These are phyloP conservation scores for Leishmania braziliensis DNA, from an alignment of 208 protist genomes.

Conservation along the genomic window DNA sequence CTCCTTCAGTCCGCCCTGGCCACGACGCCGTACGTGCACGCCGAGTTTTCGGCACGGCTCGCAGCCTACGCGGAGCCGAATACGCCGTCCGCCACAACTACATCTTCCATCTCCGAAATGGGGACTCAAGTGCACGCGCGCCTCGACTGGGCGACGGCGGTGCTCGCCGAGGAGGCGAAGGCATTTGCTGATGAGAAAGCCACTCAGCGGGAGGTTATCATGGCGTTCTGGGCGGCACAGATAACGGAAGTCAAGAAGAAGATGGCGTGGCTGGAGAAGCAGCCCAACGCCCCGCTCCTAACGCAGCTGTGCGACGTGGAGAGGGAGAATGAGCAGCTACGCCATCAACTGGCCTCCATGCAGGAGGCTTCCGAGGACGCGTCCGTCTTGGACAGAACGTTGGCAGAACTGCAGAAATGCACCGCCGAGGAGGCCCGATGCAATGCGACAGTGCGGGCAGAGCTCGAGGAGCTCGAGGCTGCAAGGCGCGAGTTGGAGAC, in stretches of 20 bases:
- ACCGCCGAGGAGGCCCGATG: constrained; percentile 11
- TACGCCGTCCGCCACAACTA: background rate
- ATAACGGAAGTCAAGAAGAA: constrained; percentile 44
- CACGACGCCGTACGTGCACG: background rate
- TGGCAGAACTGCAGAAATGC: constrained; percentile 11
- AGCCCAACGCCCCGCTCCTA: constrained; percentile 45
- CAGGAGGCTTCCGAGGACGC: constrained; percentile 4
- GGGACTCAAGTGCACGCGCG: background rate
- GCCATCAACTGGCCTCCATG: constrained; percentile 6
- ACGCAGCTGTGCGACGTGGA: constrained; percentile 32
- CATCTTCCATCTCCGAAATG: background rate
- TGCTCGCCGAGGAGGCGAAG: constrained; percentile 20
- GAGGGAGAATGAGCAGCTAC: constrained; percentile 20
- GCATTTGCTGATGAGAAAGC: constrained; percentile 21
- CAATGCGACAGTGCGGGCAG: constrained; percentile 27
- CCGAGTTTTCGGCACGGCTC: constrained; percentile 8
- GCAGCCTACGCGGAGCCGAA: constrained; percentile 9
- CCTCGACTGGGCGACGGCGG: constrained; percentile 8
- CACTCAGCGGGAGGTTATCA: constrained; percentile 6
- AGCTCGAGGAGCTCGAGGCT: constrained; percentile 32
- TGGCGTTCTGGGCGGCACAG: constrained; percentile 24
- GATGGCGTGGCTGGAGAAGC: constrained; percentile 49
- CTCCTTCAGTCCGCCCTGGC: constrained; percentile 11
- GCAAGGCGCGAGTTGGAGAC: constrained; percentile 19
- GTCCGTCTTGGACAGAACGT: constrained; percentile 4